Evolutionary conservation across 306 rosid genomes (phyloP).

Genomic region (Malus sieversii): DNA sequence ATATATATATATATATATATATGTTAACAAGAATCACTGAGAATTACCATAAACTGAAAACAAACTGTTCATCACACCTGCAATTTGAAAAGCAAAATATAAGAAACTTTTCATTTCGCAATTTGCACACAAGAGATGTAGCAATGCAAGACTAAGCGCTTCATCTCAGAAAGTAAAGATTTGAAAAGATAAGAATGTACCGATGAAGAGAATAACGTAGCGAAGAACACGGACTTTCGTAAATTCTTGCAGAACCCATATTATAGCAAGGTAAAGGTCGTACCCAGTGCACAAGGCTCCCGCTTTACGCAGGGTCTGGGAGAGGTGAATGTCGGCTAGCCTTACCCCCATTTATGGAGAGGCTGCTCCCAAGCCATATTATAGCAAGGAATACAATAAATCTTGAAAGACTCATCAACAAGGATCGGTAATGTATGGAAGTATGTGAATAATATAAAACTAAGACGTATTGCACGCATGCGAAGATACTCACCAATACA

Average conservation of each 20-base stretch:
- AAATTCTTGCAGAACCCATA: constrained; percentile 83
- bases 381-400: constrained; percentile 73
- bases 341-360: no score
- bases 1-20: background rate
- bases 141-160: background rate
- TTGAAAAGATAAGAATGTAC: constrained; percentile 34
- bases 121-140: constrained; percentile 10
- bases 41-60: constrained; percentile 88
- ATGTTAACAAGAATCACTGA: constrained; percentile 6
- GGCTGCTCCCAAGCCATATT: no score
- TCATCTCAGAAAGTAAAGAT: constrained; percentile 4
- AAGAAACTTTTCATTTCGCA: constrained; percentile 6
- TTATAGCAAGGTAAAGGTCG: no score
- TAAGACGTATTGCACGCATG: constrained; percentile 7
- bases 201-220: constrained; percentile 83
- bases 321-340: no score
- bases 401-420: constrained; percentile 44
- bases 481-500: constrained; percentile 60
- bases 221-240: constrained; percentile 78
- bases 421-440: constrained; percentile 15
- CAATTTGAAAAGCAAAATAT: constrained; percentile 22
- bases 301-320: no score
- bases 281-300: no score
- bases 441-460: background rate
- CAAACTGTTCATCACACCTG: constrained; percentile 99